Conservation (phyloP, 805 yeast species). For the Peterozyma xylosa region DNA sequence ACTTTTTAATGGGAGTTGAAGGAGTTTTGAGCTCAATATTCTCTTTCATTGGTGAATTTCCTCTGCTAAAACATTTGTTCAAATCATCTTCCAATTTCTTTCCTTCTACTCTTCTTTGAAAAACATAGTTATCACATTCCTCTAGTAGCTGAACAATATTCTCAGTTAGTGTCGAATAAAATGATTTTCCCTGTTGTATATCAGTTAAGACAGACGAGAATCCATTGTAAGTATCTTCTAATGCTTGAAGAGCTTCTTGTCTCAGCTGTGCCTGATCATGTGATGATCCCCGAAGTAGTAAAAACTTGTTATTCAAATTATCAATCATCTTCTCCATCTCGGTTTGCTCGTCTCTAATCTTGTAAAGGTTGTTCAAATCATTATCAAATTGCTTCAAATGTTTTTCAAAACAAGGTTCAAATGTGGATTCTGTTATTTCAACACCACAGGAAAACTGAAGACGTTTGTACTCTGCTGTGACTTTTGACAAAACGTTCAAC, state of each 20-base stretch:
- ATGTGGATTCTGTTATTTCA: slow-evolving; percentile 20
- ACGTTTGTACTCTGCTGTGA: slow-evolving; percentile 39
- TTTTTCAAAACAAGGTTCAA: slow-evolving; percentile 29
- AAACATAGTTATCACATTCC: slow-evolving; percentile 46
- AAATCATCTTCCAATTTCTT: slow-evolving; percentile 33
- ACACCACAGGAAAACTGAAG: slow-evolving; percentile 12
- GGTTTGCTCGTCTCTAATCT: slow-evolving; percentile 29
- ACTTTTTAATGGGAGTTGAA: too few relatives aligned
- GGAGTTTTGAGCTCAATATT: too few relatives aligned
- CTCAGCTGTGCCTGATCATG: slow-evolving; percentile 18
- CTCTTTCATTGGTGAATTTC: too few relatives aligned
- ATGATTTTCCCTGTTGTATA: slow-evolving; percentile 59
- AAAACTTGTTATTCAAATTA: slow-evolving; percentile 22
- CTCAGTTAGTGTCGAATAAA: slow-evolving; percentile 55
- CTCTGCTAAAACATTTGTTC: slow-evolving; percentile 1
- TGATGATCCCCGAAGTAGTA: not conserved
- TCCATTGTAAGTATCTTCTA: slow-evolving; percentile 42
- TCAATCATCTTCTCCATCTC: slow-evolving; percentile 31
- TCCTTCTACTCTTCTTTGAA: slow-evolving; percentile 43
- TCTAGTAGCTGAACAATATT: slow-evolving; percentile 34
- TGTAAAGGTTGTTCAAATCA: slow-evolving; percentile 41
- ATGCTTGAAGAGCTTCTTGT: slow-evolving; percentile 38
- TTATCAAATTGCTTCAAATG: slow-evolving; percentile 39
- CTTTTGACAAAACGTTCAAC: slow-evolving; percentile 41
- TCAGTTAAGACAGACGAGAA: slow-evolving; percentile 52